These are phyloP conservation scores for Trametes cubensis DNA, from an alignment of 768 basidiomycete species.

Conservation along the genomic window DNA sequence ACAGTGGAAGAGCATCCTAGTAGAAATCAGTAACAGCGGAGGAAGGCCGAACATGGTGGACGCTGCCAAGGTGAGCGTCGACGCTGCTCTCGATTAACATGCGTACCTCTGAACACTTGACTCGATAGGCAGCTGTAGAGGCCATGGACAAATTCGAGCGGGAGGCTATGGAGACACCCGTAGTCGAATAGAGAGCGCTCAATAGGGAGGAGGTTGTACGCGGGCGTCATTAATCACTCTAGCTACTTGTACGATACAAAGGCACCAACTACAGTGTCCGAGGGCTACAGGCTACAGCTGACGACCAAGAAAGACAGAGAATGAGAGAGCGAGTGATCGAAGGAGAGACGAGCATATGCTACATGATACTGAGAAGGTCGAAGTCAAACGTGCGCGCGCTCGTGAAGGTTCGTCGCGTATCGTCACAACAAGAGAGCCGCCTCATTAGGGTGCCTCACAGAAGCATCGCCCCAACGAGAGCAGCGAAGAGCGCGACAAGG, in stretches of 20 bases:
- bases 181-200: no score
- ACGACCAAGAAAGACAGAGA: neutral
- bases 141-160: no score
- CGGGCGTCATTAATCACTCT: neutral
- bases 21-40: no score
- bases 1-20: no score
- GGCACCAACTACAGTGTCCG: neutral
- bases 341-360: slow-evolving; percentile 5
- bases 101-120: no score
- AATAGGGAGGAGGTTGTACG: no score
- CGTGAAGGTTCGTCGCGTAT: neutral
- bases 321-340: neutral
- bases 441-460: slow-evolving; percentile 2
- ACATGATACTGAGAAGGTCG: slow-evolving; percentile 8
- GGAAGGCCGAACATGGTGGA: no score
- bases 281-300: slow-evolving; percentile 1
- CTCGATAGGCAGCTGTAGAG: no score
- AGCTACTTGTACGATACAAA: neutral
- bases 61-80: no score
- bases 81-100: no score
- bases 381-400: neutral
- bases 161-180: no score
- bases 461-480: slow-evolving; percentile 29
- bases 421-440: neutral
- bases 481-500: slow-evolving; percentile 29